Conservation (phyloP, 257 asterid species). For the Coffea eugenioides region DNA sequence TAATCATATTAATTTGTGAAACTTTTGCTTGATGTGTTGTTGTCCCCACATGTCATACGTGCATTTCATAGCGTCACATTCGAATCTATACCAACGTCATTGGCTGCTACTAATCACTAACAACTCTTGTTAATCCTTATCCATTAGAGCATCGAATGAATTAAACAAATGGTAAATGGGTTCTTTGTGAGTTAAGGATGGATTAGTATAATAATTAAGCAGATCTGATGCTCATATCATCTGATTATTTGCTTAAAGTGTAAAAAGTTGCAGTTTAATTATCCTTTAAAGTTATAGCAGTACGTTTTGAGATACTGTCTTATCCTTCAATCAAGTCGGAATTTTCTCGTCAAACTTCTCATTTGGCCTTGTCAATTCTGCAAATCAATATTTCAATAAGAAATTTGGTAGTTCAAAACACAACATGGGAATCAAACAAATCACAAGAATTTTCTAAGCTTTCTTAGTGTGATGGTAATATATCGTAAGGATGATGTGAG, state of each 20-base stretch:
- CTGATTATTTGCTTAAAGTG: neutral
- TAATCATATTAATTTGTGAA: neutral
- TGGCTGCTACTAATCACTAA: conserved; percentile 8
- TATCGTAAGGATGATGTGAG: neutral
- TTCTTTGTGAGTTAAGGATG: conserved; percentile 1
- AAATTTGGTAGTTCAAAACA: neutral
- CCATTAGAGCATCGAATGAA: conserved; percentile 32
- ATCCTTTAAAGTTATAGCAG: neutral
- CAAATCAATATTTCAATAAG: neutral
- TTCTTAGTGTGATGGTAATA: neutral
- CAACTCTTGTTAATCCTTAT: conserved; percentile 37
- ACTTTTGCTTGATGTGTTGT: neutral
- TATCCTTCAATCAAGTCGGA: neutral
- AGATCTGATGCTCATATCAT: conserved; percentile 23
- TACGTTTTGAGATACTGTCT: neutral
- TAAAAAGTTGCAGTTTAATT: neutral
- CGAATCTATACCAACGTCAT: conserved; percentile 35
- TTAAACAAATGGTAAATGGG: conserved; percentile 15
- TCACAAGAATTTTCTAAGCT: no score
- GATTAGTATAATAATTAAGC: conserved; percentile 17
- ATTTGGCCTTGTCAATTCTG: neutral
- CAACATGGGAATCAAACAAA: neutral
- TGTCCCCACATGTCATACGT: conserved; percentile 41
- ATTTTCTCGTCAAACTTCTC: neutral
- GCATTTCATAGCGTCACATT: conserved; percentile 38